Base-by-base conservation (phyloP, 2,329 filamentous ascomycete genomes). In the Colletotrichum horii region DNA sequence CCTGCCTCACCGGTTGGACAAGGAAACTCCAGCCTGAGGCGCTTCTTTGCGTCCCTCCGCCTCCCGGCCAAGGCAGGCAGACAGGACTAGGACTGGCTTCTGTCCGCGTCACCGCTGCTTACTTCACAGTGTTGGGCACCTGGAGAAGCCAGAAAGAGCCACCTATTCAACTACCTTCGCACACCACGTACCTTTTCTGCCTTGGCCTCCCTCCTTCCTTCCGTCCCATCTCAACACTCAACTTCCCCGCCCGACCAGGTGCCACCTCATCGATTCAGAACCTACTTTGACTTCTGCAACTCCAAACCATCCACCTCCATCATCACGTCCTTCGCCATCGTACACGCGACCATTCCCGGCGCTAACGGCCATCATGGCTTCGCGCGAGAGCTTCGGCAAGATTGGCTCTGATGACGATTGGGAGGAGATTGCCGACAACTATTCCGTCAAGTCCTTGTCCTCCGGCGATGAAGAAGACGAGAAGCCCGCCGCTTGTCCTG, bases 361-460 rank as follows among this genome's bases (percentile, higher is more conserved):
- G 43, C 43, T n/a, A 48, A 22, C 6, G 48, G 19, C 30, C n/a
- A 34, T 34, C 22, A 71, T 75, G 71, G 66, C 60, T 15, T 22
- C 16, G 14, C 11, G 26, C 22, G 36, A 71, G 30, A 66, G 32
- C 30, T 55, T 22, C 15, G 22, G 52, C 15, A 68, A 36, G 19
- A 32, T 30, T 16, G 36, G 7, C 22, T 77, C 81, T n/a, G 62
- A 77, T 3, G 79, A 81, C 15, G 80, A 79, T 32, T 82, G 81
- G 81, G 77, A 82, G 67, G 78, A 81, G 19, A 70, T 82, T 6
- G 68, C 70, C 36, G 80, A 81, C 32, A 71, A 62, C 52, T 79
- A 78, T 55, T 82, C 81, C 15, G 70, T 82, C 64, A 70, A 79
- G 12, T 82, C 81, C 3, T 75, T 82, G 8, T 71, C 79, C 4